phyloP scores from a whole-genome alignment of 1,284 basidiomycete genomes.

The Chiua sp. region DNA sequence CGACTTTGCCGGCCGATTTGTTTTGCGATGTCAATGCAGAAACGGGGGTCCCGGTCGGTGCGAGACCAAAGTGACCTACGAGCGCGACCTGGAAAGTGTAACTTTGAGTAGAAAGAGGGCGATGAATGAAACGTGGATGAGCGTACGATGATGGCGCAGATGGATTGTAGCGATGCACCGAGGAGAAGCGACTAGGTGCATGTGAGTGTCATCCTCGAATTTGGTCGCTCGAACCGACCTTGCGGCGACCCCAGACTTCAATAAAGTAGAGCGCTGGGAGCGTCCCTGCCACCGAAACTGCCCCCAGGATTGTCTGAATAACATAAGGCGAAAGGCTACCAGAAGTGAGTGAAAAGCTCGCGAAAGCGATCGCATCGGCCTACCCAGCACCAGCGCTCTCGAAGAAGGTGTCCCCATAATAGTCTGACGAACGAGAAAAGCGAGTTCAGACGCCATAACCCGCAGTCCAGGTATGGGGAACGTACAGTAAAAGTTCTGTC shows the following conservation, averaged over 20 bases:
- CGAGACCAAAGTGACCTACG: slow-evolving; percentile 70
- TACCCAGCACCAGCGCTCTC: slow-evolving; percentile 70
- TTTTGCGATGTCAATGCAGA: slow-evolving; percentile 49
- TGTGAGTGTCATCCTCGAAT: not conserved
- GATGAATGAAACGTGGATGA: not conserved
- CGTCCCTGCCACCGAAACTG: slow-evolving; percentile 69
- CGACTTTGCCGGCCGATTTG: slow-evolving; percentile 51
- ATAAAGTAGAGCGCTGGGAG: slow-evolving; percentile 70
- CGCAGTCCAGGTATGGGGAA: not conserved
- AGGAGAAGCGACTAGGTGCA: slow-evolving; percentile 59
- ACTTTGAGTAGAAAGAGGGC: not conserved
- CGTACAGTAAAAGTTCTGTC: slow-evolving; percentile 77
- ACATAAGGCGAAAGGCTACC: slow-evolving; percentile 67
- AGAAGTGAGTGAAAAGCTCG: not conserved
- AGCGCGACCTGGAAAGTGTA: slow-evolving; percentile 58
- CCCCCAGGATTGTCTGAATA: slow-evolving; percentile 76
- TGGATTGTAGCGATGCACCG: slow-evolving; percentile 68
- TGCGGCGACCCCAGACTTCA: slow-evolving; percentile 67
- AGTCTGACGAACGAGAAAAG: slow-evolving; percentile 48
- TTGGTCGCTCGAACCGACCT: slow-evolving; percentile 40
- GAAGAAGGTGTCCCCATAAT: slow-evolving; percentile 87
- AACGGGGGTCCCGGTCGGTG: slow-evolving; percentile 46
- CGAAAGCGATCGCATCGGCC: slow-evolving; percentile 16
- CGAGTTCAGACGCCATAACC: not conserved
- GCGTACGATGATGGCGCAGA: slow-evolving; percentile 65